Evolutionary conservation across 768 basidiomycete species (phyloP).

Genomic region (Leccinum longicurvipes): DNA sequence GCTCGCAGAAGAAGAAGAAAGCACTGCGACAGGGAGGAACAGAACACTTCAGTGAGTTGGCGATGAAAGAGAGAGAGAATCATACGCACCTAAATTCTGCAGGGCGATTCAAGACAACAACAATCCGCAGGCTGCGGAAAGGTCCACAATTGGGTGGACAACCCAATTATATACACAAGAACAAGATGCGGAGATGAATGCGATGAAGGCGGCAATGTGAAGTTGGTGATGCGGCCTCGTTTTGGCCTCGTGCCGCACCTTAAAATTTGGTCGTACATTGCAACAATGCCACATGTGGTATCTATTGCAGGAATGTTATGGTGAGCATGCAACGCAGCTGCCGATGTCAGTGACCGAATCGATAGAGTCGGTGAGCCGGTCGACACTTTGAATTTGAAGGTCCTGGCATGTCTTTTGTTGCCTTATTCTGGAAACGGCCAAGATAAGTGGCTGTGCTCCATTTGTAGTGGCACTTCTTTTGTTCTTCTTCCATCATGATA

Average conservation of each 20-base stretch:
- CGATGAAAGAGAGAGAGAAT: constrained; percentile 15
- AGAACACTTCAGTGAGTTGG: not conserved
- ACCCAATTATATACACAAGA: constrained; percentile 11
- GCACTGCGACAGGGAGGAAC: not conserved
- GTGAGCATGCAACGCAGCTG: not conserved
- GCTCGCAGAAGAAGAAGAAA: too few species aligned
- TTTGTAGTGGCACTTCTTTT: not conserved
- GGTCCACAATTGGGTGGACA: constrained; percentile 6
- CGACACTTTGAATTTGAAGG: too few species aligned
- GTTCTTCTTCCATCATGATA: not conserved
- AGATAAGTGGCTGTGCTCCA: not conserved
- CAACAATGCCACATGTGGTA: not conserved
- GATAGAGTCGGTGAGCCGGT: not conserved
- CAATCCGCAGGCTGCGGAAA: constrained; percentile 6
- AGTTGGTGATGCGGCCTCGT: constrained; percentile 9
- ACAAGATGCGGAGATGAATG: constrained; percentile 27
- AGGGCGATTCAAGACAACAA: constrained; percentile 12
- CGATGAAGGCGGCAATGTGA: constrained; percentile 18
- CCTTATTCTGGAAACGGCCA: not conserved
- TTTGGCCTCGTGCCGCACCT: not conserved
- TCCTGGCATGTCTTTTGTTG: too few species aligned
- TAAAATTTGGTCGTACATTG: not conserved
- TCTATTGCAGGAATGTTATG: constrained; percentile 3
- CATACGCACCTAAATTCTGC: constrained; percentile 17
- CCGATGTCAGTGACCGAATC: not conserved